Base-by-base conservation (phyloP, 2,329 filamentous ascomycete species). In the Pyrenophora tritici-repentis region DNA sequence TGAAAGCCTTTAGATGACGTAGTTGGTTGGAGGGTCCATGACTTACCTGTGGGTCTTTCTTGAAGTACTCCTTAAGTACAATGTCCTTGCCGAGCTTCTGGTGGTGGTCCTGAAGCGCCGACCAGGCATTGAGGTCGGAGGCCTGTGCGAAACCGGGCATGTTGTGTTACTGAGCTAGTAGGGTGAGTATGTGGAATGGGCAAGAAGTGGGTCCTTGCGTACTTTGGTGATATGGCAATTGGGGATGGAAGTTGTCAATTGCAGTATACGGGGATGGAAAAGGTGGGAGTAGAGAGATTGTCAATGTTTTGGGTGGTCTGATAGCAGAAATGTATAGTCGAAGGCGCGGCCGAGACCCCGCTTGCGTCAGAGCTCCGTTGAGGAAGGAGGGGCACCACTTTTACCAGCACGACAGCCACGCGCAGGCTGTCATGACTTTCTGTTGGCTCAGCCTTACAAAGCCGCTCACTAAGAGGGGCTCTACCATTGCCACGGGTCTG, bases 11-110 rank as follows among this genome's bases (percentile, higher is more conserved):
- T 40, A 66, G 61, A 37, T 13, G 31, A 16, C 2, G 24, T 17
- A 18, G 20, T 17, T 7, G 24, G 14, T 24, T 10, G 14, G n/a
- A 7, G 13, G 3, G 4, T 9, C 4, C n/a, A n/a, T 13, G 16
- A 10, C 42, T 40, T 55, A 65, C 63, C 58, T 66, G 55, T 42
- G 91, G 86, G 74, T 99, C 92, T 66, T 90, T 86, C 69, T 90
- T 83, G 77, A 97, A 99, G 73, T 90, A 90, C 62, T 96, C 89
- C 80, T 96, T 96, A 61, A 97, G 84, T 59, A 96, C 87, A 72
- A 97, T 94, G 72, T 87, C 86, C 79, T 92, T 92, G 71, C 91
- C 92, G 40, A 94, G 84, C 58, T 82, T 83, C 76, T 90, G 87
- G 78, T 95, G 91, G 78, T 97, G 92, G 70, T 90, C 83, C 79